A percentile compares a stretch with the other conserved stretches of the same genome.
These are phyloP conservation scores for Hibiscus tridactylites DNA, from an alignment of 345 rosid genomes.

Conservation along the genomic window DNA sequence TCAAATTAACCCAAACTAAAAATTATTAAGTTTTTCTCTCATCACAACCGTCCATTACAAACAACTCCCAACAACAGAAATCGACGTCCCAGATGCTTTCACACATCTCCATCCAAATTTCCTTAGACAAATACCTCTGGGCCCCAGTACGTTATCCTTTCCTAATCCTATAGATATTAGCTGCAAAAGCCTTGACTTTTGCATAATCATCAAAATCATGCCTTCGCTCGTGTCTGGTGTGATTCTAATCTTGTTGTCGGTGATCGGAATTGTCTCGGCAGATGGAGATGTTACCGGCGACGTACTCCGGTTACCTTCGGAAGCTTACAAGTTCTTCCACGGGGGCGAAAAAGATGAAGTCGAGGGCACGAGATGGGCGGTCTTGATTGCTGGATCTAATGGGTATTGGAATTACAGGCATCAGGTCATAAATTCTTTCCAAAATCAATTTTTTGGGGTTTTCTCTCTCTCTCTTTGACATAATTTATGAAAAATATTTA, in stretches of 20 bases:
- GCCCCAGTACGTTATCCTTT: background rate
- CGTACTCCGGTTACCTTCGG: conserved; percentile 55
- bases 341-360: conserved; percentile 28
- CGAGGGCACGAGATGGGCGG: conserved; percentile 86
- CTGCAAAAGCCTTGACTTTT: background rate
- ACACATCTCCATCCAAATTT: background rate
- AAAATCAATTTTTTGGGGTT: background rate
- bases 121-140: background rate
- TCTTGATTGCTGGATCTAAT: conserved; percentile 84
- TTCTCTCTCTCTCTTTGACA: background rate
- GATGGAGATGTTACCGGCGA: conserved; percentile 30
- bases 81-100: background rate
- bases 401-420: conserved; percentile 97
- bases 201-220: conserved; percentile 19
- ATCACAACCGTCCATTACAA: background rate
- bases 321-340: conserved; percentile 53
- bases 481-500: background rate
- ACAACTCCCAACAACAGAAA: background rate
- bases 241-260: conserved; percentile 28
- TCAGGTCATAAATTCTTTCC: conserved; percentile 40
- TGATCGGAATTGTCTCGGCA: conserved; percentile 23
- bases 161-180: background rate
- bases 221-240: conserved; percentile 18
- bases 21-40: background rate
- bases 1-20: no score